Evolutionary conservation across 208 protist genomes (phyloP).

Genomic region (Trichomonas gallinae): DNA sequence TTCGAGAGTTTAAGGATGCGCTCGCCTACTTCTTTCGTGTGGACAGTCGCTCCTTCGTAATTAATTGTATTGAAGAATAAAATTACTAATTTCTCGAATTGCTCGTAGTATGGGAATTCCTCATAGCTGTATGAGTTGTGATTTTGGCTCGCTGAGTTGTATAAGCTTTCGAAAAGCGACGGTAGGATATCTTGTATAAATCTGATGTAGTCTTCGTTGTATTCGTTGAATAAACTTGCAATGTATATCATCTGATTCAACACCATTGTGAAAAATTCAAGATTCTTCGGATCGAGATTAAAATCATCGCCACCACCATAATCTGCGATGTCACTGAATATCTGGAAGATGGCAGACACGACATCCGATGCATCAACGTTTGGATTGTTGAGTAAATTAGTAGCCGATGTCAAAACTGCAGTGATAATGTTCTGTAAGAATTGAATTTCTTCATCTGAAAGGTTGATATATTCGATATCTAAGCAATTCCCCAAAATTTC

Average conservation of each 20-base stretch:
- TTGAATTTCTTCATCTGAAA: background rate
- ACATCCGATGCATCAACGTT: background rate
- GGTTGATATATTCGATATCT: background rate
- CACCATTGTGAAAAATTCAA: background rate
- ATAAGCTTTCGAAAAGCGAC: background rate
- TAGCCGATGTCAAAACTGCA: background rate
- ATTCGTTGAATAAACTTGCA: background rate
- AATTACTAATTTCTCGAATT: background rate
- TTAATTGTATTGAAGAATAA: background rate
- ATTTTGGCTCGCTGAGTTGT: background rate
- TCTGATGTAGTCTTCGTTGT: background rate
- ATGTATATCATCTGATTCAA: background rate
- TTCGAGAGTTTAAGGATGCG: background rate
- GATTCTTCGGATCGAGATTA: background rate
- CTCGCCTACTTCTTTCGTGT: background rate
- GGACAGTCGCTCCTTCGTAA: background rate
- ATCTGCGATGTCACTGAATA: background rate
- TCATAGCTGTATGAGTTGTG: background rate
- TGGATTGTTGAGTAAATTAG: background rate
- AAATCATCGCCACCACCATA: background rate
- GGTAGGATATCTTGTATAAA: background rate
- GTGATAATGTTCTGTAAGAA: background rate
- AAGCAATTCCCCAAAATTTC: background rate
- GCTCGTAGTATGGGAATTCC: background rate
- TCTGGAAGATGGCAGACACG: background rate